These are phyloP conservation scores for Neonectria hederae DNA, from an alignment of 2,329 filamentous ascomycete genomes.

Conservation along the genomic window DNA sequence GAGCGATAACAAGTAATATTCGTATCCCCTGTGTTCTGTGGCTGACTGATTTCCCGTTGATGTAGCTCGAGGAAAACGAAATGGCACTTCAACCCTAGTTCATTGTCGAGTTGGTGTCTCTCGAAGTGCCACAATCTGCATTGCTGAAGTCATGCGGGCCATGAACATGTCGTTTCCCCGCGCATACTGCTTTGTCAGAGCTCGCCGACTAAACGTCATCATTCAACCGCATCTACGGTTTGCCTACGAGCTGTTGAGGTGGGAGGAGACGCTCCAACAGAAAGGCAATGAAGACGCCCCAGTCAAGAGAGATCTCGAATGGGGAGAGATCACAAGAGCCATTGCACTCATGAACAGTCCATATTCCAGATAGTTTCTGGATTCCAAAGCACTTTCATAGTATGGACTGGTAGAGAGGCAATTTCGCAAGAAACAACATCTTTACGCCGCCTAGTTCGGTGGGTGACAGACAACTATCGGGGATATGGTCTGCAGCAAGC, in stretches of 20 bases:
- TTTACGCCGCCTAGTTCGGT: too few species aligned
- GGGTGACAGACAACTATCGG: not conserved
- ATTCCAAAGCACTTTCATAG: not conserved
- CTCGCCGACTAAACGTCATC: constrained; percentile 92
- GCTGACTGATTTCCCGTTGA: not conserved
- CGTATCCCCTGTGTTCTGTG: too few species aligned
- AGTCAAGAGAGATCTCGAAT: constrained; percentile 84
- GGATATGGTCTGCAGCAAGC: not conserved
- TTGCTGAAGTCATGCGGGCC: constrained; percentile 95
- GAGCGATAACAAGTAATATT: constrained; percentile 48
- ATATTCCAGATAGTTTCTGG: constrained; percentile 71
- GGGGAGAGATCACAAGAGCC: constrained; percentile 86
- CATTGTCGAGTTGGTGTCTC: constrained; percentile 97
- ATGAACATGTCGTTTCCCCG: constrained; percentile 84
- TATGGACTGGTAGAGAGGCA: not conserved
- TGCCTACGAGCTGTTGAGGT: constrained; percentile 93
- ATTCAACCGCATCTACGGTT: constrained; percentile 97
- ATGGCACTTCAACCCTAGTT: constrained; percentile 86
- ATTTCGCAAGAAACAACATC: not conserved
- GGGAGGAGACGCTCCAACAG: constrained; percentile 81
- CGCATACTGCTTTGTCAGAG: constrained; percentile 96
- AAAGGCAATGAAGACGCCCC: constrained; percentile 56
- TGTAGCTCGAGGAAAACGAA: constrained; percentile 78
- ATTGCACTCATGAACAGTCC: constrained; percentile 96
- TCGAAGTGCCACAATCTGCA: constrained; percentile 95